phyloP scores from a whole-genome alignment of 139 green algal genomes.

The Chlamydomonas schloesseri region DNA sequence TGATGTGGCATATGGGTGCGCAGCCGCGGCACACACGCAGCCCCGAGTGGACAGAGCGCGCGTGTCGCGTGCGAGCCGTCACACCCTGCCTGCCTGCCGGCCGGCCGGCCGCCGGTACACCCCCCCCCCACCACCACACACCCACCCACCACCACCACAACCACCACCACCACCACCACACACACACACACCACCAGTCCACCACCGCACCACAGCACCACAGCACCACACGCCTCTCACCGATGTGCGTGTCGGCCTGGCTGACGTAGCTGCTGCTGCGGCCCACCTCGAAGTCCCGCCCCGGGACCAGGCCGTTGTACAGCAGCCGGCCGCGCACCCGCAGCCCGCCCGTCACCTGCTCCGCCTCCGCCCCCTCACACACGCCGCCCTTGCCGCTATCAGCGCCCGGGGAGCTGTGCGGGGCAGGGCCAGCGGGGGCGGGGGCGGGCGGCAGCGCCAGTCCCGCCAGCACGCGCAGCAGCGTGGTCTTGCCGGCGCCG shows the following conservation, averaged over 20 bases:
- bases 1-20: no score
- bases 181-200: no score
- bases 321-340: conserved; percentile 33
- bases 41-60: no score
- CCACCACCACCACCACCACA: no score
- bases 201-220: no score
- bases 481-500: conserved; percentile 72
- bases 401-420: no score
- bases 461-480: conserved; percentile 75
- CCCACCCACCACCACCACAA: no score
- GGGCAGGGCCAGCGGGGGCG: background rate
- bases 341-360: background rate
- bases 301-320: conserved; percentile 50
- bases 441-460: conserved; percentile 41
- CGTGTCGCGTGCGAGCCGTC: no score
- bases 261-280: conserved; percentile 62
- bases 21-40: no score
- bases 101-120: no score
- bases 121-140: no score
- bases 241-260: conserved; percentile 67
- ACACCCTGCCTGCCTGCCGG: no score
- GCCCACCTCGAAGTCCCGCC: conserved; percentile 55
- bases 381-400: background rate
- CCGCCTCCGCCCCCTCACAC: background rate
- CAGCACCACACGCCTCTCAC: conserved; percentile 56